Conservation (phyloP, 2,329 filamentous ascomycete genomes). For the Aschersonia sp. region DNA sequence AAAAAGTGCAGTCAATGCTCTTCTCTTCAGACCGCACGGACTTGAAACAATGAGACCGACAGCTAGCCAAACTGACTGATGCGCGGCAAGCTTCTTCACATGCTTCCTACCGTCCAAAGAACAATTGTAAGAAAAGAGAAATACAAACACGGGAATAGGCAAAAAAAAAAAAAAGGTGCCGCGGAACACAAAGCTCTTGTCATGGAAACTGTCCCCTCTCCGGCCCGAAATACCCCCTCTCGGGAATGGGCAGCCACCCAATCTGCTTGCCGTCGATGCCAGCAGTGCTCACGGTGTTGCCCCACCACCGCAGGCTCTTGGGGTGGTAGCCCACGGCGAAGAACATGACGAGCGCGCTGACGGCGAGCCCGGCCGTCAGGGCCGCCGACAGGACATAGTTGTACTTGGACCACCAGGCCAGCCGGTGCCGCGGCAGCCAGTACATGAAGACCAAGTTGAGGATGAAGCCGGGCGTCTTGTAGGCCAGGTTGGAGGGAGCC, state of each 20-base stretch:
- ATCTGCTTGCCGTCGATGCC: slow-evolving; percentile 9
- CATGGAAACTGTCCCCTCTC: slow-evolving; percentile 10
- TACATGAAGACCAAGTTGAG: slow-evolving; percentile 25
- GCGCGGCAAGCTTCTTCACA: too few species aligned
- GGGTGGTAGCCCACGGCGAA: slow-evolving; percentile 20
- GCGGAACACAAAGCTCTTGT: not conserved
- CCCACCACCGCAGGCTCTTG: slow-evolving; percentile 26
- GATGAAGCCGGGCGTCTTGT: slow-evolving; percentile 27
- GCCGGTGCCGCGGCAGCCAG: slow-evolving; percentile 18
- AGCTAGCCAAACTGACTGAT: too few species aligned
- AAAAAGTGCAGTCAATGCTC: too few species aligned
- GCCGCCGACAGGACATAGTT: slow-evolving; percentile 29
- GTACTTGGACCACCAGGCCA: slow-evolving; percentile 31
- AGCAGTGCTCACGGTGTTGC: slow-evolving; percentile 16
- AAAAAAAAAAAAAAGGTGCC: not conserved
- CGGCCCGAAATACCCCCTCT: slow-evolving; percentile 13
- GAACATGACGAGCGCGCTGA: slow-evolving; percentile 26
- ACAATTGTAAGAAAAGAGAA: not conserved
- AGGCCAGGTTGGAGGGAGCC: slow-evolving; percentile 26
- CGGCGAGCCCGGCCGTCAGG: slow-evolving; percentile 25
- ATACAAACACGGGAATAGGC: not conserved
- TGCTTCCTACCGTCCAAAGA: too few species aligned
- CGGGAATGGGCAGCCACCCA: slow-evolving; percentile 8
- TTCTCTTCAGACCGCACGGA: too few species aligned
- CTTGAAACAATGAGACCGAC: too few species aligned